Conservation (phyloP, 805 yeast genomes). For the Wickerhamomyces bovis region DNA sequence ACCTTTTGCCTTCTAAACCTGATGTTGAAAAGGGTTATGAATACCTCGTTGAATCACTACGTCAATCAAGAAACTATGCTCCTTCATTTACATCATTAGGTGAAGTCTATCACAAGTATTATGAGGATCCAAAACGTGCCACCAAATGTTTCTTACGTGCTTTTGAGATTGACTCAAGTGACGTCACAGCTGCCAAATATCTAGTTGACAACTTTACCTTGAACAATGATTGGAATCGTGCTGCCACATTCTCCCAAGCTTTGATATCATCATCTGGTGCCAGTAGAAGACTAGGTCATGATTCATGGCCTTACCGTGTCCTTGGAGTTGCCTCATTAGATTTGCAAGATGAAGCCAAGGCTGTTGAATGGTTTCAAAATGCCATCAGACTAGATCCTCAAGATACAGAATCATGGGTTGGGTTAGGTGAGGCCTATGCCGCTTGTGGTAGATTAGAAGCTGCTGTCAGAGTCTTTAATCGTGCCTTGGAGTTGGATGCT, state of each 20-base stretch:
- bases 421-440: constrained; percentile 93
- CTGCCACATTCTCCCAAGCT: constrained; percentile 63
- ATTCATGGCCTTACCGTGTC: constrained; percentile 85
- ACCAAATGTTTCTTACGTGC: constrained; percentile 86
- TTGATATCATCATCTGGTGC: constrained; percentile 61
- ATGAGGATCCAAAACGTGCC: constrained; percentile 59
- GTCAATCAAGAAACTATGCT: constrained; percentile 58
- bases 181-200: constrained; percentile 65
- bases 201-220: constrained; percentile 66
- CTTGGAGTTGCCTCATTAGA: constrained; percentile 76
- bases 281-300: constrained; percentile 37
- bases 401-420: constrained; percentile 85
- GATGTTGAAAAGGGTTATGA: constrained; percentile 46
- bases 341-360: constrained; percentile 62
- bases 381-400: constrained; percentile 62
- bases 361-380: constrained; percentile 84
- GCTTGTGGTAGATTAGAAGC: constrained; percentile 85
- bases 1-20: constrained; percentile 27
- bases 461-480: constrained; percentile 72
- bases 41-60: constrained; percentile 53
- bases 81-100: constrained; percentile 84
- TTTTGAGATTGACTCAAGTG: constrained; percentile 77
- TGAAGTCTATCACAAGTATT: constrained; percentile 52
- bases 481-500: constrained; percentile 50
- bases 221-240: constrained; percentile 76